Percentiles rank a stretch among this genome's conserved stretches.
Evolutionary conservation across 768 basidiomycete genomes (phyloP).

Genomic region (Trichaptum fuscoviolaceum): DNA sequence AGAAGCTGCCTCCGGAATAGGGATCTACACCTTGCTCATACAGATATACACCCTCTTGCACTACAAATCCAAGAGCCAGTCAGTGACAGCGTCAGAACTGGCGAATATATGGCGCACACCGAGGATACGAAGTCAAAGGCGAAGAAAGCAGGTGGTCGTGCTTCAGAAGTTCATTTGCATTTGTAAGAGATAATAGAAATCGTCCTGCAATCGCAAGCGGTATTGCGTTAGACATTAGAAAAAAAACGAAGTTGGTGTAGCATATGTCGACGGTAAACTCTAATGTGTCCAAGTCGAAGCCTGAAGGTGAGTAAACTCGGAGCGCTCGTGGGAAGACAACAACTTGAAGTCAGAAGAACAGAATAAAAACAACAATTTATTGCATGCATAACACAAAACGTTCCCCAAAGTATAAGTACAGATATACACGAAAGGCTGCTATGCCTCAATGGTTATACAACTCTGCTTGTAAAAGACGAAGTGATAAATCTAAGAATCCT

Average conservation of each 20-base stretch:
- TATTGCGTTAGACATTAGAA: not conserved
- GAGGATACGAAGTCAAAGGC: slow-evolving; percentile 72
- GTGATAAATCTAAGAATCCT: not conserved
- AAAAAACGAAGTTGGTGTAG: not conserved
- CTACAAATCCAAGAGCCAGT: slow-evolving; percentile 36
- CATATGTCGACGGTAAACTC: not conserved
- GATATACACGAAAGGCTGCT: not conserved
- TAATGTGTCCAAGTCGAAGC: not conserved
- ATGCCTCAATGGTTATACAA: not conserved
- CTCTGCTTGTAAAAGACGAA: not conserved
- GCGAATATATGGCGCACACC: slow-evolving; percentile 46
- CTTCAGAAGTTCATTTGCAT: slow-evolving; percentile 46
- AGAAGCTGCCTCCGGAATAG: slow-evolving; percentile 80
- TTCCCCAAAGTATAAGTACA: not conserved
- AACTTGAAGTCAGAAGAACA: not conserved
- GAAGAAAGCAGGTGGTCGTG: slow-evolving; percentile 76
- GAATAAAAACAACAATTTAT: not conserved
- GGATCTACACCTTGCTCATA: slow-evolving; percentile 75
- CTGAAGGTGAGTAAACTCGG: not conserved
- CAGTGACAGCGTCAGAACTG: slow-evolving; percentile 7
- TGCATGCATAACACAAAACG: not conserved
- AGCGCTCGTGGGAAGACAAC: not conserved
- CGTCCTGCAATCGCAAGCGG: slow-evolving; percentile 30
- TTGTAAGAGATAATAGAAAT: slow-evolving; percentile 46
- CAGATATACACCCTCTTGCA: slow-evolving; percentile 86